Evolutionary conservation across 2,329 filamentous ascomycete genomes (phyloP), one percentile per base, ranked within the genome.

Genomic region (Claviceps paspali): DNA sequence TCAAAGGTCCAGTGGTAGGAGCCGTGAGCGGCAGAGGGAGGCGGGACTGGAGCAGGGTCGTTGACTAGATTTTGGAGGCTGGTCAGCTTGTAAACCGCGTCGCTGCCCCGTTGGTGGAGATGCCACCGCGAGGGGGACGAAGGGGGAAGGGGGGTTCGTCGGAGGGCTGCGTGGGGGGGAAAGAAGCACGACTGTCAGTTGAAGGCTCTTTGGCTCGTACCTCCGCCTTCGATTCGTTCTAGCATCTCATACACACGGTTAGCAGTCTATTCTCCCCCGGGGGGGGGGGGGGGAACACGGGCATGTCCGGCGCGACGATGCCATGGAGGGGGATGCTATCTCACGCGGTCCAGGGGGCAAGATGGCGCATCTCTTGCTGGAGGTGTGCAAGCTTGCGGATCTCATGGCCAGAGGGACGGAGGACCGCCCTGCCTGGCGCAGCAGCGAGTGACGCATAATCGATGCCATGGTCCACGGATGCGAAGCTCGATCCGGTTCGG

Each of bases 1-100:
- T 98, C 91, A 54, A 94, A 94, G 42, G 82, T 83, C 91, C 91
- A 98, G 73, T 98, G 91, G 69, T 96, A 98, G 61, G 82, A 92
- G 51, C 91, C 91, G 65, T 98, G 84, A 39, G 76, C 67, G 29
- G 88, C 77, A 49, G 72, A 75, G 37, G 83, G 63, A 17, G 73
- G 56, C 32, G 86, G 87, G 18, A 94, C 62, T 28, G 74, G 75
- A 23, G 74, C 82, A 39, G 91, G 75, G 54, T 96, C 87, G 64
- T 98, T 98, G 56, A 87, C 85, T 81, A 52, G 26, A 29, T 10
- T 22, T 2, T 27, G 8, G 15, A n/a, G 14, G n/a, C n/a, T 28
- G 21, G 32, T 43, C 33, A 43, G 41, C 29, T 43, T 29, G 7
- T 9, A 22, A 19, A 21, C 18, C 18, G n/a, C 12, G 8, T 32